Percentiles rank a stretch among this genome's conserved stretches.
Conservation (phyloP, 2,329 filamentous ascomycete species). For the Ceratocystis smalleyi region DNA sequence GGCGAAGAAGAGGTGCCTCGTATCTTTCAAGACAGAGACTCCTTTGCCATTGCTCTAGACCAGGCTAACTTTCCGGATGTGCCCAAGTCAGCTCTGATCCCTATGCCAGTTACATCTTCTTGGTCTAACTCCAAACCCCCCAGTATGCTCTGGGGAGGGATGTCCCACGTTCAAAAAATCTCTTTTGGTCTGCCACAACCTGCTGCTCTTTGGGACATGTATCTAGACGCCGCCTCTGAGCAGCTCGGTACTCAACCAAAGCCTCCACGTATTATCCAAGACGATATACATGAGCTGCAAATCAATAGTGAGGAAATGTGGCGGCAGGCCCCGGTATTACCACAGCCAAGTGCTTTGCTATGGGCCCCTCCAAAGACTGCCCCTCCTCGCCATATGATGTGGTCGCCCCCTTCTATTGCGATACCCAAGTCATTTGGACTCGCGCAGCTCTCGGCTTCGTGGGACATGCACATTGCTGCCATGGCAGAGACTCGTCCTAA, state of each 20-base stretch:
- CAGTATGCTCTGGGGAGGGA: conserved; percentile 9
- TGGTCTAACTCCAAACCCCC: background rate
- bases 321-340: background rate
- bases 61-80: conserved; percentile 5
- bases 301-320: conserved; percentile 6
- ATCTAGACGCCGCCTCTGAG: conserved; percentile 5
- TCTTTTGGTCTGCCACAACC: conserved; percentile 11
- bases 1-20: conserved; percentile 8
- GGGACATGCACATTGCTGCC: conserved; percentile 10
- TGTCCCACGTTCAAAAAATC: background rate
- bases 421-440: conserved; percentile 7
- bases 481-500: background rate
- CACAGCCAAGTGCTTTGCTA: background rate
- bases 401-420: background rate
- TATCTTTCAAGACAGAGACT: conserved; percentile 14
- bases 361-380: conserved; percentile 9
- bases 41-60: conserved; percentile 9
- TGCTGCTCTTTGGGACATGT: conserved; percentile 12
- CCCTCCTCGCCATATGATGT: background rate
- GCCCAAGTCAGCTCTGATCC: conserved; percentile 4
- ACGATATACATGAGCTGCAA: conserved; percentile 4
- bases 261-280: background rate
- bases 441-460: conserved; percentile 3
- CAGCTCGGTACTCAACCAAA: background rate
- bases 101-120: background rate